Evolutionary conservation across 2,329 filamentous ascomycete genomes (phyloP).

Genomic region (Colletotrichum phormii): DNA sequence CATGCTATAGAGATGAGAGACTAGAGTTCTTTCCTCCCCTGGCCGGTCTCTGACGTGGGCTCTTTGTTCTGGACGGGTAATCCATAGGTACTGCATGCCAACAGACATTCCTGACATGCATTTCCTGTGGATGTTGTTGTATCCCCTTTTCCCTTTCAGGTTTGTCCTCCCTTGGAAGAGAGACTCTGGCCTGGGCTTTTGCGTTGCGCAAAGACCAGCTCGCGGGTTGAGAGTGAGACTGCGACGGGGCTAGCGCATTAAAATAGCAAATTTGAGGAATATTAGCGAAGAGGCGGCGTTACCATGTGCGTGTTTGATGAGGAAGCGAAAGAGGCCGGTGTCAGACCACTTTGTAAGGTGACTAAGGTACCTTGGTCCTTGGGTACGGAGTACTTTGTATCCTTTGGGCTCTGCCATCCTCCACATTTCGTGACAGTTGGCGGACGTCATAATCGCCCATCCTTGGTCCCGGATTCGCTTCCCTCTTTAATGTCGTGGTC

Average conservation of each 20-base stretch:
- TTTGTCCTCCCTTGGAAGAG: not conserved
- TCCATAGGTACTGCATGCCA: not conserved
- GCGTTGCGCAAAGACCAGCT: not conserved
- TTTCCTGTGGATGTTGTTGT: not conserved
- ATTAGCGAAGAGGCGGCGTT: conserved; percentile 13
- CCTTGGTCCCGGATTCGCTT: not conserved
- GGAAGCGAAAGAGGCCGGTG: conserved; percentile 14
- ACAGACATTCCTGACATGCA: conserved; percentile 3
- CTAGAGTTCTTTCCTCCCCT: conserved; percentile 3
- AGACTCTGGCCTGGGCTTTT: not conserved
- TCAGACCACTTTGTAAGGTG: conserved; percentile 19
- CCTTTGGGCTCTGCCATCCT: not conserved
- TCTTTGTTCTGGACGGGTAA: conserved; percentile 6
- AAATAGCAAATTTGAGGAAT: conserved; percentile 24
- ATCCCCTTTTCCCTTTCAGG: not conserved
- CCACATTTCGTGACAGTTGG: conserved; percentile 10
- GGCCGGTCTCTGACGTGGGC: not conserved
- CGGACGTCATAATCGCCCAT: conserved; percentile 21
- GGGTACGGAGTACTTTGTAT: too few relatives aligned
- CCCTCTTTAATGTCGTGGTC: not conserved
- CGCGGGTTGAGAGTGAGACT: not conserved
- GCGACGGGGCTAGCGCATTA: conserved; percentile 7
- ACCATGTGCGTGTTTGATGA: conserved; percentile 19
- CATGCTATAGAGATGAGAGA: conserved; percentile 5
- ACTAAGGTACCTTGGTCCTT: not conserved